Conservation (phyloP, 495 filamentous ascomycete species). For the Aspergillus ellipticus region DNA sequence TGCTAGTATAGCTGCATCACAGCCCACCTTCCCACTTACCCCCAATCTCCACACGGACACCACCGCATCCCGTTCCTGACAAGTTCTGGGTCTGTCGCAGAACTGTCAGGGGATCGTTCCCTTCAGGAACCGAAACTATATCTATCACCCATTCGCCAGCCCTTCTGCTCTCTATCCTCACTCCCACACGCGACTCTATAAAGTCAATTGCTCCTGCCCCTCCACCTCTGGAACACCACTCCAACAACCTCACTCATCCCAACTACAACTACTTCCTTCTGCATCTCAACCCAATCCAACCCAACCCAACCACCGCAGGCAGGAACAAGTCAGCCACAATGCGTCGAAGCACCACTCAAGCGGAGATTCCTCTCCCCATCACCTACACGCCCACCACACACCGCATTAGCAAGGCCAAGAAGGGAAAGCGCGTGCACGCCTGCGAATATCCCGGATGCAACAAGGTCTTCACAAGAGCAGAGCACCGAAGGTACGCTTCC, state of each 20-base stretch:
- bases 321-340: constrained; percentile 16
- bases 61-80: constrained; percentile 14
- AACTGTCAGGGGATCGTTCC: constrained; percentile 14
- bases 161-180: constrained; percentile 14
- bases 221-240: constrained; percentile 2
- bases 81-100: constrained; percentile 11
- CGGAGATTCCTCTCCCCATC: constrained; percentile 34
- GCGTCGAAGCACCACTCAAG: constrained; percentile 20
- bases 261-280: constrained; percentile 1
- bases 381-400: constrained; percentile 68
- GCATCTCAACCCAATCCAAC: too few species aligned
- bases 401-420: constrained; percentile 78
- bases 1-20: constrained; percentile 19
- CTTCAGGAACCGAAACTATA: constrained; percentile 19
- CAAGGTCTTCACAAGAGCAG: constrained; percentile 82
- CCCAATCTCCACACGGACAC: constrained; percentile 20
- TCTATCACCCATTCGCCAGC: constrained; percentile 20
- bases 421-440: constrained; percentile 73
- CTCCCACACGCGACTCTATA: constrained; percentile 13
- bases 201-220: constrained; percentile 2
- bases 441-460: constrained; percentile 61
- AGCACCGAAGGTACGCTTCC: constrained; percentile 68
- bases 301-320: not conserved
- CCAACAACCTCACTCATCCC: constrained; percentile 1
- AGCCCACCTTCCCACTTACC: constrained; percentile 18